These are phyloP conservation scores for Lachancea dasiensis DNA, from an alignment of 805 yeast genomes.

Conservation along the genomic window DNA sequence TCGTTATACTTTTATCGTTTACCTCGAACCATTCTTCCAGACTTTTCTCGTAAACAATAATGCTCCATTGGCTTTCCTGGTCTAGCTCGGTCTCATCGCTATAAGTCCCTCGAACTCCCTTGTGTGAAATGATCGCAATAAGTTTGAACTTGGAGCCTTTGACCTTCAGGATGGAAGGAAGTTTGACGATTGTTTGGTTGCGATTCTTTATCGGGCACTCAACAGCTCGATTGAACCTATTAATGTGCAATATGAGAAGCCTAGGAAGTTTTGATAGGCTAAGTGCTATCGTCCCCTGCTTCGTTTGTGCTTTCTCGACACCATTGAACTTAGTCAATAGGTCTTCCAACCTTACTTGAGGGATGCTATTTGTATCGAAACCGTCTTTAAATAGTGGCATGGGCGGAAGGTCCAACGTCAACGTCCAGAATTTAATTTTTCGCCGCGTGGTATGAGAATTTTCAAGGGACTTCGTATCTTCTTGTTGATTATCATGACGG, in stretches of 20 bases:
- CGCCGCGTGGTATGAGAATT: constrained; percentile 16
- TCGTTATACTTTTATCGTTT: constrained; percentile 43
- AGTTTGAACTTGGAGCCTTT: constrained; percentile 36
- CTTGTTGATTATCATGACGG: no score
- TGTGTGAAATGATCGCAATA: constrained; percentile 43
- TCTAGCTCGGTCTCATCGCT: constrained; percentile 27
- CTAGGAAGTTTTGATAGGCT: constrained; percentile 44
- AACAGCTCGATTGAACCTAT: constrained; percentile 42
- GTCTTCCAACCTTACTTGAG: constrained; percentile 43
- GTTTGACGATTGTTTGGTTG: constrained; percentile 60
- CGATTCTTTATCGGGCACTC: constrained; percentile 35
- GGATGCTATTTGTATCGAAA: constrained; percentile 39
- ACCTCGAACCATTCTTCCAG: constrained; percentile 57
- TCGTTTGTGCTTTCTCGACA: constrained; percentile 28
- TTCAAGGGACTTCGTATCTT: no score
- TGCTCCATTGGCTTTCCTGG: constrained; percentile 39
- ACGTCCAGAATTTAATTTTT: constrained; percentile 28
- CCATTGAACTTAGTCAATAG: constrained; percentile 42
- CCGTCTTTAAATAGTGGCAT: constrained; percentile 47
- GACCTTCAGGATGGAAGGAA: constrained; percentile 38
- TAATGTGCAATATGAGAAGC: constrained; percentile 49
- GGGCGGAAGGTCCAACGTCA: constrained; percentile 57
- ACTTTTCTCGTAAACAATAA: constrained; percentile 36
- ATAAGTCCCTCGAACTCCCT: constrained; percentile 5
- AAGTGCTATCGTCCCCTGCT: constrained; percentile 35